Base-by-base conservation (phyloP, 768 basidiomycete species). In the Tricholoma sp. region DNA sequence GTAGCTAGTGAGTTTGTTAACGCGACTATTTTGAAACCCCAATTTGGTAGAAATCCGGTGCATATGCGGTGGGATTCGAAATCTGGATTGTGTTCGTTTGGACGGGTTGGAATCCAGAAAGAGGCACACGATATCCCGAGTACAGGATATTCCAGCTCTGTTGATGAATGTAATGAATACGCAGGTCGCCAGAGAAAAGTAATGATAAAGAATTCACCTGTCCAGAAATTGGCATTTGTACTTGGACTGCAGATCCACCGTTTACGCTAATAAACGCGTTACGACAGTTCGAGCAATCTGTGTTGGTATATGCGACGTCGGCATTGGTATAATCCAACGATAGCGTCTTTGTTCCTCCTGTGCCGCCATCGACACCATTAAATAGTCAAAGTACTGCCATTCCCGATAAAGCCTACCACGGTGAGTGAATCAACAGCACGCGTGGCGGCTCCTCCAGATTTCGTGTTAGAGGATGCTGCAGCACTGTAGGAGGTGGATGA, bases 321-420 rank as follows among this genome's bases (percentile, higher is more conserved):
- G 69, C 79, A 46, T 80, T 80, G 57, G 79, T 79, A 58, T 79
- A 80, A 62, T 78, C 77, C 37, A 79, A 63, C 10, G 77, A 69
- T 19, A 80, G 59, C 12, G 76, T 69, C 59, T 76, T 79, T 2
- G 71, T 76, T 12, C 77, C 78, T 22, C 77, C 78, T 2, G 65
- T 50, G 0, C 76, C 77, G 29, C 76, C 78, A 56, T 78, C 75
- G 58, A 79, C 70, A 54, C 67, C 64, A 45, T 72, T 71, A 56
- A n/a, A 79, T 63, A 27, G 76, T 78, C 22, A 80, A 65, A 2
- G 71, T 77, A 8, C 77, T 78, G 5, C 77, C 77, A 11, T 74
- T 70, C 2, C 79, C 76, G 24, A 77, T 64, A 55, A 71, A 73
- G 0, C 76, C 77, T 21, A 77, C 76, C 12, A 75, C 74, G 14